Conservation (phyloP, 2,329 filamentous ascomycete species). For the Microdochium paspali region DNA sequence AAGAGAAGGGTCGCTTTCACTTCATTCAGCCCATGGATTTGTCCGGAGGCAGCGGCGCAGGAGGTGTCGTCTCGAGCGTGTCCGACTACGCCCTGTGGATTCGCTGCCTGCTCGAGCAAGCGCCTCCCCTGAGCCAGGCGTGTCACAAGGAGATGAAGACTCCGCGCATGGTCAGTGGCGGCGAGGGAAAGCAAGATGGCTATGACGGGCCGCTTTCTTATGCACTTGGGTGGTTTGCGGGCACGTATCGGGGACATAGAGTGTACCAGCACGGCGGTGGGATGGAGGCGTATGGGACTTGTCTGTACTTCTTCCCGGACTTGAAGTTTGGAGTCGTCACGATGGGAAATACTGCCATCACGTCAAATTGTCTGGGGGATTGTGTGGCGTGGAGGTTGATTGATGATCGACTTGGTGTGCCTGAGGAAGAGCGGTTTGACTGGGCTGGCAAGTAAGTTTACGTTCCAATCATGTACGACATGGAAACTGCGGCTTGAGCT, state of each 20-base stretch:
- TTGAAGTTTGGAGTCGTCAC: slow-evolving; percentile 29
- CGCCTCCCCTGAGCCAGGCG: slow-evolving; percentile 21
- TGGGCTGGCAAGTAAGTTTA: slow-evolving; percentile 23
- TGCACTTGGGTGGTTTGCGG: slow-evolving; percentile 27
- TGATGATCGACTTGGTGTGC: slow-evolving; percentile 26
- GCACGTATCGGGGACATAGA: slow-evolving; percentile 30
- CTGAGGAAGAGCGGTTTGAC: slow-evolving; percentile 22
- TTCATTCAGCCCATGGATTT: slow-evolving; percentile 16
- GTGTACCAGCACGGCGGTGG: slow-evolving; percentile 32
- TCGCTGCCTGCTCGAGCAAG: slow-evolving; percentile 30
- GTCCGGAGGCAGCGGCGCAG: slow-evolving; percentile 26
- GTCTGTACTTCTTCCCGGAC: slow-evolving; percentile 33
- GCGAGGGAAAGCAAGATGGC: slow-evolving; percentile 5
- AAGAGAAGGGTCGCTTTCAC: slow-evolving; percentile 8
- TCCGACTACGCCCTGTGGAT: slow-evolving; percentile 44
- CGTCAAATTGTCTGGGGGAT: slow-evolving; percentile 23
- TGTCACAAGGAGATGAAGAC: slow-evolving; percentile 22
- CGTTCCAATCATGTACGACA: too few species aligned
- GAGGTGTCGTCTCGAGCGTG: slow-evolving; percentile 33
- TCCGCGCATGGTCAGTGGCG: slow-evolving; percentile 14
- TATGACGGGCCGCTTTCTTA: slow-evolving; percentile 26
- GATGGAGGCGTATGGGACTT: slow-evolving; percentile 32
- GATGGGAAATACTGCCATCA: slow-evolving; percentile 32
- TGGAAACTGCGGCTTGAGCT: too few species aligned
- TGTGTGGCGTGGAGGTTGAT: slow-evolving; percentile 28